Base-by-base conservation (phyloP, 2,329 filamentous ascomycete genomes). In the Aschersonia sp. region DNA sequence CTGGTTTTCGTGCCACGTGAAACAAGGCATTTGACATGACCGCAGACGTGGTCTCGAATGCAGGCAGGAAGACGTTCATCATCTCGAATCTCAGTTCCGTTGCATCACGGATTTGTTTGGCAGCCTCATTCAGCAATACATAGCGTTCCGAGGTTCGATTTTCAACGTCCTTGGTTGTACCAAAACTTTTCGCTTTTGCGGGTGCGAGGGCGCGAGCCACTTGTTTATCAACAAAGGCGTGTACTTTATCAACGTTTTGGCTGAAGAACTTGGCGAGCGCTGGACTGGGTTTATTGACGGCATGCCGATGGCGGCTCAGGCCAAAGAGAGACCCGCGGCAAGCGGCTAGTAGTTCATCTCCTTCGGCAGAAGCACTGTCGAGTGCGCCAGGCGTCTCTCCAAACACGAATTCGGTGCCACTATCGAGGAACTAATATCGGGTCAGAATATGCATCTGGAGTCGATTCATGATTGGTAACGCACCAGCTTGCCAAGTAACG, bases 11-110 rank as follows among this genome's bases (percentile, higher is more conserved):
- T 29, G 48, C 48, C 35, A 49, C 31, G n/a, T 49, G 48, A 32
- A 49, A 49, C 5, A 49, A 45, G 4, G 45, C 42, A 12, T 47
- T 49, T 2, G 48, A 42, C 29, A 49, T 8, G 8, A 47, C 43
- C 12, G 42, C 42, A 8, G 45, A 43, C 14, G 41, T 47, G 29
- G 42, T 49, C 35, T 49, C 45, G 39, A 49, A 49, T 5, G 45
- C 42, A 10, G 48, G 48, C 8, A 49, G 45, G 42, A 49, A 49
- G 11, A 49, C 45, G 29, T 49, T 47, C 45, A 49, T 44, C 48
- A 47, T 49, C 31, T 49, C 48, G 29, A 42, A 47, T 29, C 48
- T 35, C 35, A 49, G 42, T 22, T 40, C 31, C 8, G 41, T 11
- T 30, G 48, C 45, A 12, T 49, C 43, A n/a, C 12, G 42, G 5